Evolutionary conservation across 306 rosid species (phyloP), one percentile per base, ranked within the genome.

Genomic region (Dryas alaskensis): DNA sequence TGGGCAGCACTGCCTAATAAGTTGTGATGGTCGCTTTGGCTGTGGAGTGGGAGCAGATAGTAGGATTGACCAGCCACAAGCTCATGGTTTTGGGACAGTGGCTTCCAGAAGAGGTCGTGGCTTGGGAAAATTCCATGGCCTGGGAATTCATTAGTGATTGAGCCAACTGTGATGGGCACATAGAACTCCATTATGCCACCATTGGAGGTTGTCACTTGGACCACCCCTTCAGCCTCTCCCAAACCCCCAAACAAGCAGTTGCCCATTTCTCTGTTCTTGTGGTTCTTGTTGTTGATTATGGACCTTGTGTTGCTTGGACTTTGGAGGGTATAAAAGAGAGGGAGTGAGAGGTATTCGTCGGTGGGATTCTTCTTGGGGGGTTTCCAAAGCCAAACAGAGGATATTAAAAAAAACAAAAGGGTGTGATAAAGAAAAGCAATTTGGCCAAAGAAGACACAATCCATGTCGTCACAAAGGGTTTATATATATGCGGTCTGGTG

Each of bases 181-280:
- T 64, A 79, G 75, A 92, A 88, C 75, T 92, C 98, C 98, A 92
- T 90, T 67, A 90, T 85, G 65, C 96, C 98, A 13, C 98, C 98
- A 43, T 88, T 87, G 51, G 98, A 78, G 19, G 88, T 90, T 40
- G 77, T 78, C 40, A 92, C 96, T 79, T 86, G 86, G 79, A 87
- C 82, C 13, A 80, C 69, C 9, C 63, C 78, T 2, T 72, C 76
- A 8, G 79, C 70, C 48, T 90, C 90, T 67, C 84, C 74, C 63
- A 75, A 59, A 43, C 86, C 79, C 47, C 96, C 92, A 7, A 86
- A 79, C 69, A 90, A 64, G 81, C 96, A 90, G 74, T 90, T 90
- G 27, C 96, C 96, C 96, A 90, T 90, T 10, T n/a, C 17, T 11
- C 2, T 17, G 12, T 4, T 39, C 16, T 9, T 72, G 7, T 46